Evolutionary conservation across 1,139 yeast genomes (phyloP), one percentile per base, ranked within the genome.

Genomic region (Sugiyamaella paludigena): DNA sequence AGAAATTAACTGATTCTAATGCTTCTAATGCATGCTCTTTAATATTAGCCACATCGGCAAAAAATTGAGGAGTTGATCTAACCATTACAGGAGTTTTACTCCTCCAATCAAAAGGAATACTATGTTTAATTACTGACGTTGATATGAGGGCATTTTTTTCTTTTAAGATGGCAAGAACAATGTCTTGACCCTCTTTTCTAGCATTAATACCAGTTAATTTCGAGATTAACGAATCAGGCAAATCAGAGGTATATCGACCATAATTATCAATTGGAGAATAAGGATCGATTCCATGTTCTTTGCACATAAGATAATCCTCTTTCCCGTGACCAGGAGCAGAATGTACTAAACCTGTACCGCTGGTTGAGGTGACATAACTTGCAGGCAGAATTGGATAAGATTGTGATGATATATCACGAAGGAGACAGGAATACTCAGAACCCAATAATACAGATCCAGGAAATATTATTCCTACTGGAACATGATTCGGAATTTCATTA

Each of bases 301-400:
- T 69, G 26, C 96, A 94, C 29, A 85, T 75, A 24, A 84, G 62
- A 64, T 87, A 91, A 71, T 92, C 99, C 57, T 94, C 98, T 61
- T 84, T 81, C 58, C 99, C 99, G 66, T 92, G 98, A 0, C 97
- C 98, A 1, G 98, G 98, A 0, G 98, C 98, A 13, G 89, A 87
- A 62, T 92, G 99, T 1, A 92, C 99, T 12, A 94, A 70, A 1
- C 98, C 99, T 0, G 98, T 88, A 68, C 99, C 99, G 0, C 95
- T 82, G 1, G 77, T 61, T 45, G 79, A 78, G 1, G 89, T 81
- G 10, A 94, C 98, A 68, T 91, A 96, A 45, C 77, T 80, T 2
- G 95, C 98, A 51, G 81, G 83, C 1, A 91, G 59, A 4, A 94
- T 72, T 0, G 95, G 95, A 54, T 74, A 77, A 1, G 53, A 50